Conservation (phyloP, 2,329 filamentous ascomycete genomes). For the Monilinia fructigena region DNA sequence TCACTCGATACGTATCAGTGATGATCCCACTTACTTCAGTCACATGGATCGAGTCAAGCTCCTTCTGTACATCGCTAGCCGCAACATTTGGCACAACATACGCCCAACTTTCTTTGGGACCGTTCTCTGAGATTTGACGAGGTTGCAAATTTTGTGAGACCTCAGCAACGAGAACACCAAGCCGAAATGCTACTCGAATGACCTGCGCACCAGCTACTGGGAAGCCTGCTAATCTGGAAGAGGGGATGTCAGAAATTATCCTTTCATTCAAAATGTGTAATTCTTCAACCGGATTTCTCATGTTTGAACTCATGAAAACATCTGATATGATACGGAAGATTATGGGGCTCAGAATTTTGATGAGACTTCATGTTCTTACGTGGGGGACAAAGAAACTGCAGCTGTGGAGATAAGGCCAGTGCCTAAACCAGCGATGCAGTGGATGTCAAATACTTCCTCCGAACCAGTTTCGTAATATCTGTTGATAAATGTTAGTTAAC, state of each 20-base stretch:
- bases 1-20: neutral
- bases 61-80: conserved; percentile 40
- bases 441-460: conserved; percentile 28
- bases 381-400: conserved; percentile 42
- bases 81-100: conserved; percentile 44
- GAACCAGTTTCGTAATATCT: neutral
- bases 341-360: neutral
- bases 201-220: conserved; percentile 45
- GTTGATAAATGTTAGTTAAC: neutral
- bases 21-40: conserved; percentile 25
- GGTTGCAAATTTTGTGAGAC: conserved; percentile 47
- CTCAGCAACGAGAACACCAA: conserved; percentile 47
- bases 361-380: neutral
- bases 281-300: neutral
- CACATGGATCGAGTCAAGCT: conserved; percentile 42
- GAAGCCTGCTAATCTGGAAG: conserved; percentile 44
- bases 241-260: conserved; percentile 5
- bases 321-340: neutral
- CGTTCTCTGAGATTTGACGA: conserved; percentile 32
- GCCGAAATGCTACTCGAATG: conserved; percentile 47
- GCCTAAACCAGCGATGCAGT: conserved; percentile 45
- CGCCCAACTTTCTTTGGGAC: conserved; percentile 43
- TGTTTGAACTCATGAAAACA: neutral
- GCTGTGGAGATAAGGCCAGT: conserved; percentile 47
- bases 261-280: neutral